Evolutionary conservation across 257 asterid genomes (phyloP), one percentile per base, ranked within the genome.

Genomic region (Osmanthus fragrans): DNA sequence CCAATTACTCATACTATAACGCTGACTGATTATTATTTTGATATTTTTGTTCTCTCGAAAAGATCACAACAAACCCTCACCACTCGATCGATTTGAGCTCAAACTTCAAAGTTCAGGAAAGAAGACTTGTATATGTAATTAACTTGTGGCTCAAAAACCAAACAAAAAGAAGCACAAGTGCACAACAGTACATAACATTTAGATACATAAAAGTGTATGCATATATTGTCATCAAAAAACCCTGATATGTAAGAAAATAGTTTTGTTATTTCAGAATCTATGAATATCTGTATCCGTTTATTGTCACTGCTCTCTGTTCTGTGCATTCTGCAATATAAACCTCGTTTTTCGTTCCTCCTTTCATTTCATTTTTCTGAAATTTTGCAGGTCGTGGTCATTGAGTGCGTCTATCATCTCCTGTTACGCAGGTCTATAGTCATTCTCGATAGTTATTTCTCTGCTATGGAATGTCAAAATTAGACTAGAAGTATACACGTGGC

Each of bases 331-430:
- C 88, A 80, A 76, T 78, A 72, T 89, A 84, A 75, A 77, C 92
- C 93, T 91, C 89, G 97, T 68, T 79, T 86, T 86, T 87, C 93
- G 97, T 88, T 88, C 92, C 91, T 27, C 84, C 40, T 76, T 69
- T n/a, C 66, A 73, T 73, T 72, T 80, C 79, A 54, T 54, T 54
- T 73, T 77, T 81, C 85, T 80, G 81, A 47, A 45, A 68, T 82
- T 81, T 78, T 83, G 84, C 86, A 83, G 88, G 80, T 76, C 70
- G 49, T 70, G 84, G 70, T 69, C 58, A 75, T 64, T 69, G 65
- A 60, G 45, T 6, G 77, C 70, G 69, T 79, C 73, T 9, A 25
- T 25, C 72, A 85, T 82, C 86, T 45, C 39, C 29, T 85, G 82
- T 8, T 30, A 11, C 81, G 56, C 83, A 79, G 85, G 76, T 80